Evolutionary conservation across 768 basidiomycete genomes (phyloP), one percentile per base, ranked within the genome.

Genomic region (Boletus insuetus): DNA sequence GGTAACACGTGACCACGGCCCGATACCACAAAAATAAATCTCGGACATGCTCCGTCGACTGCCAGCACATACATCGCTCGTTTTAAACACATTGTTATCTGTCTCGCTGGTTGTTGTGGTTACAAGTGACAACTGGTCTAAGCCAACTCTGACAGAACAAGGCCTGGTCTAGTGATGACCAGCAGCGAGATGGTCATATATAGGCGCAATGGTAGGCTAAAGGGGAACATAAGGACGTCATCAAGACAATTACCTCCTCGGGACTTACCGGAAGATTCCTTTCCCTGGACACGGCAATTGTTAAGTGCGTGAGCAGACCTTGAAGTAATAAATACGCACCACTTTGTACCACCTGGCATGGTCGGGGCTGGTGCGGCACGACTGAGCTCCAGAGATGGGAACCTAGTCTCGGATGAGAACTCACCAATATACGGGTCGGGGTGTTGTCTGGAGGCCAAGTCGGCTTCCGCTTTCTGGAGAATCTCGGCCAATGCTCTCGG

Each of bases 311-410:
- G 16, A 46, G 31, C 26, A 19, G 11, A 19, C n/a, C 6, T 0
- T 16, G 29, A 46, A 44, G 20, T 9, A 8, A 55, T 20, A 19
- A 40, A 51, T 16, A 82, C 87, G 63, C 65, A 95, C 94, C 94
- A 98, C 75, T 96, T 97, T n/a, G 93, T 94, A 55, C 95, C 95
- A 54, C 89, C 93, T 45, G 93, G 92, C 70, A 85, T 89, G 39
- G 81, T 66, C 45, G 94, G 81, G 55, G 87, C 95, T 98, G 58
- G 39, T 60, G 20, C 1, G 46, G 20, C 41, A 47, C 19, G 10
- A 43, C 37, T 56, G 38, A 58, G 52, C 49, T 40, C 46, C 22
- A 39, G 32, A 32, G 49, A 48, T 45, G 12, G 53, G 38, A 26
- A 49, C 39, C 22, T 14, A 38, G 20, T 17, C 3, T 26, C 34